A percentile compares a stretch with the other conserved stretches of the same genome.
phyloP scores from a whole-genome alignment of 2,329 filamentous ascomycete genomes.

The Penicillium sclerotigenum region DNA sequence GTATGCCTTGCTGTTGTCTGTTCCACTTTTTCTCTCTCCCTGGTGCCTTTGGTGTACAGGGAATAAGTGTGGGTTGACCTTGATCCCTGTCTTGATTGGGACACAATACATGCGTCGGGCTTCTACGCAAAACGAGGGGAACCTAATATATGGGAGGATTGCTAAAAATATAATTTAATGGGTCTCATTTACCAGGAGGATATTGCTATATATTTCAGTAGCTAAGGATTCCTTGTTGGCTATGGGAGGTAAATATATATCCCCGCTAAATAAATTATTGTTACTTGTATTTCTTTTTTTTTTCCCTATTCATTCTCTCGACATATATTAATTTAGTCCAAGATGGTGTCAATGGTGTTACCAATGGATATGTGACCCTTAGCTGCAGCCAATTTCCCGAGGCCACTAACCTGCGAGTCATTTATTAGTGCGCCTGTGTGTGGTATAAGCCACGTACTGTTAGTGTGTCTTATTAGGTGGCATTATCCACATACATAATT shows the following conservation, averaged over 20 bases:
- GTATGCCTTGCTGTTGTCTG: not conserved
- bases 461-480: not conserved
- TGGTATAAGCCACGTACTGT: not conserved
- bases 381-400: constrained; percentile 3
- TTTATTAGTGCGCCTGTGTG: constrained; percentile 3
- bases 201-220: too few relatives aligned
- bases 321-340: not conserved
- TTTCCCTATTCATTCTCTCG: not conserved
- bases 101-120: constrained; percentile 11
- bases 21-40: not conserved
- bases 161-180: not conserved
- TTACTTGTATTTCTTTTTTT: not conserved
- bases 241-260: not conserved
- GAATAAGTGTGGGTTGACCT: not conserved
- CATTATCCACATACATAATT: not conserved
- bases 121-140: constrained; percentile 4
- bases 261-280: not conserved
- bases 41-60: not conserved
- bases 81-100: constrained; percentile 10
- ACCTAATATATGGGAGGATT: not conserved
- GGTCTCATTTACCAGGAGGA: not conserved
- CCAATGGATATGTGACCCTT: not conserved
- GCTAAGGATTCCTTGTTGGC: too few relatives aligned
- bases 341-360: not conserved
- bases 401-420: constrained; percentile 4